Evolutionary conservation across 2,329 filamentous ascomycete species (phyloP), one percentile per base, ranked within the genome.

Genomic region (Colletotrichum karsti): DNA sequence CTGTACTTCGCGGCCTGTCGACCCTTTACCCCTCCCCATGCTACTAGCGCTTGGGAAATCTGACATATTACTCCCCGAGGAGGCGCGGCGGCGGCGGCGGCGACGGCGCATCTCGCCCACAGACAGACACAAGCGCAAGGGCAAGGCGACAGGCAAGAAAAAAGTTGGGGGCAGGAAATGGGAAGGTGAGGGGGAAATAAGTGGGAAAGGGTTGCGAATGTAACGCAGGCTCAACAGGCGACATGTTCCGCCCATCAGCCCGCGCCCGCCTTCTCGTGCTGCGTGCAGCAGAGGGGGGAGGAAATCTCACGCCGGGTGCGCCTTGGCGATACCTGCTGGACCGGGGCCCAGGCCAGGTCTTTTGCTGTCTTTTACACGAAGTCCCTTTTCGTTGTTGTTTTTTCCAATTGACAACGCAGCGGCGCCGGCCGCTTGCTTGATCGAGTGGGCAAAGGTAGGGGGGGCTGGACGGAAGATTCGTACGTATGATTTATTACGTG

Each of bases 51-150:
- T 44, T 63, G 64, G 50, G 20, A 30, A 56, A 67, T 67, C 64
- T 67, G 64, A 67, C 64, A 67, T 58, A 48, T 44, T 63, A 67
- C 58, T 61, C 39, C 59, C 64, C 64, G 64, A 63, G 51, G 54
- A 60, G 64, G 58, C 26, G 59, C 39, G 28, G 58, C 59, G 63
- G 57, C 63, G 63, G 50, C 58, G 57, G 50, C n/a, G n/a, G n/a
- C 48, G 53, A 56, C 35, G 53, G 46, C 48, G 57, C 44, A 44
- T 59, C 39, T 64, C 18, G 60, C 64, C 64, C 64, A 67, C 60
- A 56, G 64, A 67, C 63, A 51, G 15, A 58, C 33, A 56, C 59
- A 42, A 33, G 44, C 53, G 44, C 59, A 63, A 46, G 57, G 59
- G 59, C 24, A 24, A 28, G 46, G 44, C 59, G 37, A 20, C 35